Percentiles rank a stretch among this genome's conserved stretches.
Evolutionary conservation across 768 basidiomycete species (phyloP).

Genomic region (Boletus sensibilis): DNA sequence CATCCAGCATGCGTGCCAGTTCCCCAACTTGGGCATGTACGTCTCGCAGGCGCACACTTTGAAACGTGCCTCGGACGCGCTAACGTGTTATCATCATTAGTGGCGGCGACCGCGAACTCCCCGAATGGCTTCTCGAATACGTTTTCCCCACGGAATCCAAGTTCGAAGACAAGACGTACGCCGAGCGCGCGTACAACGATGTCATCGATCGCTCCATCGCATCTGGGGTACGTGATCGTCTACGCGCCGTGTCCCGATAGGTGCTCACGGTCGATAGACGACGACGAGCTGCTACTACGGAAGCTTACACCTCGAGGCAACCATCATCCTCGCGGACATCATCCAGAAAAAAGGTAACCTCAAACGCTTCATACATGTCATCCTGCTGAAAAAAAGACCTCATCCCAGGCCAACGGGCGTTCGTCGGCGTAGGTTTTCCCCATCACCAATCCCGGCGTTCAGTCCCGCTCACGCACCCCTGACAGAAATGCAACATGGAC

Average conservation of each 20-base stretch:
- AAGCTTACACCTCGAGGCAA: conserved; percentile 74
- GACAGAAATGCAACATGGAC: conserved; percentile 32
- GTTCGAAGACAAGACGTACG: conserved; percentile 67
- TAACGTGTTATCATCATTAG: conserved; percentile 34
- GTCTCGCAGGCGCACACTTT: neutral
- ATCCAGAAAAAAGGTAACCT: conserved; percentile 53
- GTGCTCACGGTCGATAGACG: conserved; percentile 43
- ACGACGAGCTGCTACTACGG: conserved; percentile 92
- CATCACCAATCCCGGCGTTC: neutral
- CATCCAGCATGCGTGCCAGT: conserved; percentile 36
- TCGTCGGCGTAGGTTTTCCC: conserved; percentile 63
- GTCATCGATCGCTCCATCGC: conserved; percentile 70
- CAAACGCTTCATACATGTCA: neutral
- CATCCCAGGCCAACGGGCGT: conserved; percentile 74
- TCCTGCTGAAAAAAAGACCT: neutral
- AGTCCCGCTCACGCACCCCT: conserved; percentile 10
- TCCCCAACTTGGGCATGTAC: conserved; percentile 38
- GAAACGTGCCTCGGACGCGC: neutral
- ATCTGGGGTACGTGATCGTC: conserved; percentile 57
- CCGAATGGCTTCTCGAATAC: conserved; percentile 78
- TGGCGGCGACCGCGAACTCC: conserved; percentile 77
- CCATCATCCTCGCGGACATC: conserved; percentile 74
- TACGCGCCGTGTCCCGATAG: neutral
- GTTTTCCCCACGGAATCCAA: conserved; percentile 86
- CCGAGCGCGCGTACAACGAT: conserved; percentile 57